Base-by-base conservation (phyloP, 306 rosid species). In the Quillaja saponaria region DNA sequence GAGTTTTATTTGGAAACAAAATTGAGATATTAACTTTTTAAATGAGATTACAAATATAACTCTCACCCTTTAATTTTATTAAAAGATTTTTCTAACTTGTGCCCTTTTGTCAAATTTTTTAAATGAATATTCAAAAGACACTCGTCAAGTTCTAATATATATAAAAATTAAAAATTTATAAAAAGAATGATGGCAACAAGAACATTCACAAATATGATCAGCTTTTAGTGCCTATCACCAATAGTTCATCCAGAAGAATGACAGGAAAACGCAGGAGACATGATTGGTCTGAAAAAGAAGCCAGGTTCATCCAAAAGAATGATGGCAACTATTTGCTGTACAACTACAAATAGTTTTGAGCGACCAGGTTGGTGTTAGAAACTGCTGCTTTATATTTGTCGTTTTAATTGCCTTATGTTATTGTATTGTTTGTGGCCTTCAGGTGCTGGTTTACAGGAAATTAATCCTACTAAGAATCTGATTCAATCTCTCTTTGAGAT, bases 401-500 rank as follows among this genome's bases (percentile, higher is more conserved):
- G 13, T 70, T n/a, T 68, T 63, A 62, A 9, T 57, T 57, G 55
- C 58, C 56, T 40, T 58, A 56, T 62, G 56, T 75, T 71, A 34
- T 64, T 5, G 40, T 28, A 61, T 68, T 46, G n/a, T n/a, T n/a
- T n/a, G n/a, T n/a, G n/a, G n/a, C n/a, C n/a, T 73, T 42, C 81
- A 91, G 95, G 85, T 59, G 71, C 52, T 58, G 65, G 56, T 52
- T 42, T 66, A 38, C 68, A 58, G 47, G 78, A 62, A 51, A 61
- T 66, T 63, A 69, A 39, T 47, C 39, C 25, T 47, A 40, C 61
- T 58, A 62, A 61, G 56, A 82, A 90, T 78, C 61, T 82, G 39
- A 77, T 81, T 68, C 95, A 84, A 67, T 76, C 72, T 64, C 88
- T 92, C 61, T 63, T 79, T 62, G 98, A 86, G 82, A n/a, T 68